Evolutionary conservation across 2,329 filamentous ascomycete species (phyloP), one percentile per base, ranked within the genome.

Genomic region (Ophiocordyceps camponoti-floridani): DNA sequence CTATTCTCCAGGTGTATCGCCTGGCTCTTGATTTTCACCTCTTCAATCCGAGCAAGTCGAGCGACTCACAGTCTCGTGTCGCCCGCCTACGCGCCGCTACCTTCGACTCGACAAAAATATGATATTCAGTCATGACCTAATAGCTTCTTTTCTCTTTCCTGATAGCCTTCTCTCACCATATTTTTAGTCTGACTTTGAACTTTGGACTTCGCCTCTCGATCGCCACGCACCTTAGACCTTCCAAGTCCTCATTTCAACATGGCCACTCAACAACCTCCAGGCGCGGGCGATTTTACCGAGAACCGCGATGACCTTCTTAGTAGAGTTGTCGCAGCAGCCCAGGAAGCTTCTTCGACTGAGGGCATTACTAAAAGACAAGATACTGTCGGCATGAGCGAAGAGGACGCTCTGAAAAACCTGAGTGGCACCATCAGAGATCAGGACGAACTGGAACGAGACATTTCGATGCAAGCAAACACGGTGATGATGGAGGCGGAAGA

Each of bases 371-470:
- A 33, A 41, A 47, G 44, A 41, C 47, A 23, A 42, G 44, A 45
- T 43, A 55, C 51, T 8, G 52, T 53, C 12, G 56, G 51, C 5
- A 57, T 72, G 47, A 74, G 77, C 49, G 79, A 84, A 54, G 71
- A 72, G 40, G 68, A 69, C 44, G 72, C 73, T 18, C 64, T 87
- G 27, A 67, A 70, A 46, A 72, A 72, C 40, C 64, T 87, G 38
- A 78, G 81, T 4, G 73, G 78, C 44, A 72, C 79, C 47, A 77
- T 91, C 19, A 78, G 85, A 46, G 79, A 94, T 54, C 89, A 96
- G 59, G 81, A 88, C 64, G 88, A 95, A 47, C 66, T 96, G 18
- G 89, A 95, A 61, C 75, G 86, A 49, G 87, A 94, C 55, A 93
- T 96, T 50, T 74, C 74, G 1, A 58, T 69, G 14, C 72, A 81